A percentile compares a stretch with the other conserved stretches of the same genome.
phyloP scores from a whole-genome alignment of 768 basidiomycete species.

The Serendipita vermifera region DNA sequence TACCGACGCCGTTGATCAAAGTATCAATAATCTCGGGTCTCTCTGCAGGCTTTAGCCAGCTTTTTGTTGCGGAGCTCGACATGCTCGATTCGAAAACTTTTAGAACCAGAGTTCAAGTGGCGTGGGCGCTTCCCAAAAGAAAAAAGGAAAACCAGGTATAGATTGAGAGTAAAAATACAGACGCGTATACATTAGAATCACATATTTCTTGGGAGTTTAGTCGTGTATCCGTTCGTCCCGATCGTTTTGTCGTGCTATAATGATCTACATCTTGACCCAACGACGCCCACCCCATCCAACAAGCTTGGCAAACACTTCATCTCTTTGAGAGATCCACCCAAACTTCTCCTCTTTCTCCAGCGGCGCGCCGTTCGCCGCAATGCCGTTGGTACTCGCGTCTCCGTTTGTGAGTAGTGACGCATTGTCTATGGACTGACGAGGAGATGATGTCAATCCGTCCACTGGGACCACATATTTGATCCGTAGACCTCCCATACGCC shows the following conservation, averaged over 20 bases:
- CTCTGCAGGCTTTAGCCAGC: slow-evolving; percentile 63
- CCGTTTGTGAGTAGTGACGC: background rate
- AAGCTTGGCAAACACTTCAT: slow-evolving; percentile 54
- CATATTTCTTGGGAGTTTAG: no score
- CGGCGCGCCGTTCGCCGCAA: slow-evolving; percentile 20
- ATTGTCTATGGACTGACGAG: background rate
- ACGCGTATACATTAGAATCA: background rate
- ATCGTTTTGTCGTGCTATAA: background rate
- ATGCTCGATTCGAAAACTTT: no score
- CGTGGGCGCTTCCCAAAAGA: no score
- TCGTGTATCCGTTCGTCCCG: background rate
- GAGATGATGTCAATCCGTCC: background rate
- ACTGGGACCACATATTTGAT: slow-evolving; percentile 27
- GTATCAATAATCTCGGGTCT: slow-evolving; percentile 81
- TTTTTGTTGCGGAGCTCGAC: slow-evolving; percentile 35
- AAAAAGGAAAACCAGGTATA: background rate
- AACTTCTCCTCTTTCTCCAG: slow-evolving; percentile 41
- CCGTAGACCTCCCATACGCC: slow-evolving; percentile 39
- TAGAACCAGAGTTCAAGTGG: no score
- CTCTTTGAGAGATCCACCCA: slow-evolving; percentile 44
- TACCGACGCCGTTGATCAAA: slow-evolving; percentile 81
- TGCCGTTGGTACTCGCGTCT: slow-evolving; percentile 18
- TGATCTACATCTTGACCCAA: slow-evolving; percentile 37
- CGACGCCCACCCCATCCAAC: slow-evolving; percentile 37
- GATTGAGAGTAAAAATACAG: background rate